These are phyloP conservation scores for Waitea zeae DNA, from an alignment of 1,284 basidiomycete species.

Conservation along the genomic window DNA sequence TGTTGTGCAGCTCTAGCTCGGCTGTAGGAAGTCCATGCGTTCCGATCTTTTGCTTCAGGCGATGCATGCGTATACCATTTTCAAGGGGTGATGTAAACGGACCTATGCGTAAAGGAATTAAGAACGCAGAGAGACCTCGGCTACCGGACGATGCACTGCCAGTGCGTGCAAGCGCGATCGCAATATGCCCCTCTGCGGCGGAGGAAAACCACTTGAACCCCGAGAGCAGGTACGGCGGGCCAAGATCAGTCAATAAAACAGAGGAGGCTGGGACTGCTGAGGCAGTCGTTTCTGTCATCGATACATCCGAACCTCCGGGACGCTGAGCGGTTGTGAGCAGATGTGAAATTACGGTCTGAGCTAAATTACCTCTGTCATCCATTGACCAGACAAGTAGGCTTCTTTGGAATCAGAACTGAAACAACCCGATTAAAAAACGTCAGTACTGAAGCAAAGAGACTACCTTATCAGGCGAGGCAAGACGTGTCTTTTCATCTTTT, in stretches of 20 bases:
- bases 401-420: slow-evolving; percentile 37
- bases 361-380: slow-evolving; percentile 58
- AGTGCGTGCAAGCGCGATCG: slow-evolving; percentile 58
- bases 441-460: slow-evolving; percentile 1
- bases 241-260: slow-evolving; percentile 15
- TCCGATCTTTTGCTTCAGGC: slow-evolving; percentile 69
- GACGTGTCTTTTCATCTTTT: slow-evolving; percentile 36
- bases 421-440: slow-evolving; percentile 3
- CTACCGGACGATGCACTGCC: slow-evolving; percentile 32
- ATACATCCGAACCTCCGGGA: slow-evolving; percentile 64
- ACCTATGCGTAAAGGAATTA: slow-evolving; percentile 43
- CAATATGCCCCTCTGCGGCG: slow-evolving; percentile 60
- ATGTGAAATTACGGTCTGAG: background rate
- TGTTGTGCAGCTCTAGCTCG: slow-evolving; percentile 46
- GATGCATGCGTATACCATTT: slow-evolving; percentile 57
- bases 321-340: slow-evolving; percentile 22
- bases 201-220: slow-evolving; percentile 80
- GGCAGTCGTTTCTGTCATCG: slow-evolving; percentile 58
- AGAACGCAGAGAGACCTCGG: slow-evolving; percentile 52
- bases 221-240: slow-evolving; percentile 37
- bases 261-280: slow-evolving; percentile 20
- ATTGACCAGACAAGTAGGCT: slow-evolving; percentile 66
- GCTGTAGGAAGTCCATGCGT: slow-evolving; percentile 66
- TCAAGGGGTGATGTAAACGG: slow-evolving; percentile 21
- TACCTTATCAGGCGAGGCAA: slow-evolving; percentile 44